phyloP scores from a whole-genome alignment of 257 asterid genomes.

The Rehmannia glutinosa region DNA sequence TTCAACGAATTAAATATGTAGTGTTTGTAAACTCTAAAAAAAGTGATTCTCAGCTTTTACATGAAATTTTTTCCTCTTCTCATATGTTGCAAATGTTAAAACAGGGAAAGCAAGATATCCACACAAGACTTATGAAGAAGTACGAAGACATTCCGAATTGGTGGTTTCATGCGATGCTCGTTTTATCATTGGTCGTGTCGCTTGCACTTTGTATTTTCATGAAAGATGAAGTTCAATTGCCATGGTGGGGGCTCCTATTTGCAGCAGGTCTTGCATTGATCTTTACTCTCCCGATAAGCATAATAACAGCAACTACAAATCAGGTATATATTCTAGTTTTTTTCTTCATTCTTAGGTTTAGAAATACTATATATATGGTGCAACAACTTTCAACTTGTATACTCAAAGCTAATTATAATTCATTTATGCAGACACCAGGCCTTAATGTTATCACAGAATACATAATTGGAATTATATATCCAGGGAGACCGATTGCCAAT shows the following conservation, averaged over 20 bases:
- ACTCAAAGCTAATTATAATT: too few species aligned
- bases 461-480: too few species aligned
- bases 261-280: slow-evolving; percentile 36
- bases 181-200: slow-evolving; percentile 37
- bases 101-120: slow-evolving; percentile 59
- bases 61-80: slow-evolving; percentile 24
- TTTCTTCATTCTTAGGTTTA: too few species aligned
- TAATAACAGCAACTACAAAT: slow-evolving; percentile 80
- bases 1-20: too few species aligned
- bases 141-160: slow-evolving; percentile 64
- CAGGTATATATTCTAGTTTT: slow-evolving; percentile 30
- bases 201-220: slow-evolving; percentile 48
- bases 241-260: slow-evolving; percentile 81
- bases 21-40: too few species aligned
- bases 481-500: too few species aligned
- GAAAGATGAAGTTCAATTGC: slow-evolving; percentile 62
- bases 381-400: too few species aligned
- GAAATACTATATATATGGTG: too few species aligned
- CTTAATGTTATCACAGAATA: too few species aligned
- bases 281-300: slow-evolving; percentile 68
- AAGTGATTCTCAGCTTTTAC: too few species aligned
- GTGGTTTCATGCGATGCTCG: slow-evolving; percentile 58
- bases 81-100: too few species aligned
- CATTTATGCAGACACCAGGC: too few species aligned
- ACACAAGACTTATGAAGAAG: slow-evolving; percentile 62